Evolutionary conservation across 805 yeast species (phyloP).

Genomic region (Ogataea degrootiae): DNA sequence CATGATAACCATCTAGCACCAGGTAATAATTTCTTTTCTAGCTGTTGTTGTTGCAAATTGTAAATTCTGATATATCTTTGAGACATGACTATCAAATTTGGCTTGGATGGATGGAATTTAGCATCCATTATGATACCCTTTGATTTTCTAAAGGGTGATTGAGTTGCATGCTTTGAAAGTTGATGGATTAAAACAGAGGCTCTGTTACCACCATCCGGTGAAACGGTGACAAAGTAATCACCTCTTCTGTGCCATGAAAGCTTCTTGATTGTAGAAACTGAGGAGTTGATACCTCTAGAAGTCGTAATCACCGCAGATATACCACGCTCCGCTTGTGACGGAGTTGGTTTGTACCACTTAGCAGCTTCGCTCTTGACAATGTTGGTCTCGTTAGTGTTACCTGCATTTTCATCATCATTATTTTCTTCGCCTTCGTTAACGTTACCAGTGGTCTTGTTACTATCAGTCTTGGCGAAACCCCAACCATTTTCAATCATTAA

Average conservation of each 20-base stretch:
- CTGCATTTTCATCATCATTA: constrained; percentile 31
- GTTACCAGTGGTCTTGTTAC: constrained; percentile 25
- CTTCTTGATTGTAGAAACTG: constrained; percentile 65
- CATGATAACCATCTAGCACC: constrained; percentile 94
- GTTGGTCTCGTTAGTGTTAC: constrained; percentile 16
- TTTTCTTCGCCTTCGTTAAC: constrained; percentile 39
- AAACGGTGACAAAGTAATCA: constrained; percentile 92
- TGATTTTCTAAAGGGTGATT: constrained; percentile 89
- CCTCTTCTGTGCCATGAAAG: constrained; percentile 96
- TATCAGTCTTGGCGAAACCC: constrained; percentile 59
- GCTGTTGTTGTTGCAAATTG: constrained; percentile 79
- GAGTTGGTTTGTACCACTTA: constrained; percentile 79
- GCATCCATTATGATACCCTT: constrained; percentile 96
- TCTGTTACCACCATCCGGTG: constrained; percentile 81
- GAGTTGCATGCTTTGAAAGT: constrained; percentile 88
- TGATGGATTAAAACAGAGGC: constrained; percentile 92
- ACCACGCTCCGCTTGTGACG: constrained; percentile 56
- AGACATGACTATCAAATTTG: constrained; percentile 88
- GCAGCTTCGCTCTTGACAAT: constrained; percentile 48
- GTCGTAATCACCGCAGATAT: constrained; percentile 67
- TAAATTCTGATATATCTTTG: constrained; percentile 90
- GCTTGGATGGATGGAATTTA: constrained; percentile 93
- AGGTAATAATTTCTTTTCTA: constrained; percentile 82
- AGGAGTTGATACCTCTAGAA: constrained; percentile 30
- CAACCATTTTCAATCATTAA: constrained; percentile 83